phyloP scores from a whole-genome alignment of 371 early-diverging fungal genomes.

The Nematocida minor region DNA sequence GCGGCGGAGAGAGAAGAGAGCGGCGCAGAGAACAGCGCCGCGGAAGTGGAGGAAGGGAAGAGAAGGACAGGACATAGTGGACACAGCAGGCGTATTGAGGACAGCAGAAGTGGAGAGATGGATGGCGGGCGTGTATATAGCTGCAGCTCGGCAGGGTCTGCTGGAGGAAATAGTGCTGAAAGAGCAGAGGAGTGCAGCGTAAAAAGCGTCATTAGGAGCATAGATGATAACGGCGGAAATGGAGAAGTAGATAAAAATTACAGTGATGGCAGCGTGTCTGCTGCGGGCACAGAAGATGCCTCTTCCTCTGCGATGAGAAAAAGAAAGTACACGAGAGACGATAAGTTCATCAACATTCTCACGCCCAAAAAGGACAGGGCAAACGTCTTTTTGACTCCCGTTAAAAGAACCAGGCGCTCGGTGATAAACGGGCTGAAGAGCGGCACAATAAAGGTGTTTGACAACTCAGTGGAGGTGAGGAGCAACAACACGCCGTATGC shows the following conservation, averaged over 20 bases:
- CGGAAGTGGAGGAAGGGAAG: too few species aligned
- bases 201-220: not conserved
- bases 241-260: not conserved
- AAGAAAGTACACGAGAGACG: not conserved
- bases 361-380: conserved; percentile 17
- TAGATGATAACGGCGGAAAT: not conserved
- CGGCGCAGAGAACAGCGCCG: not conserved
- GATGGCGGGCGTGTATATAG: not conserved
- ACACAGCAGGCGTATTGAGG: too few species aligned
- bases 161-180: not conserved
- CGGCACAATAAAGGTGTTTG: conserved; percentile 22
- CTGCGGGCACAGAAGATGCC: not conserved
- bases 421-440: conserved; percentile 37
- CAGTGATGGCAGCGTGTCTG: not conserved
- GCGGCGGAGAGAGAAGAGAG: too few species aligned
- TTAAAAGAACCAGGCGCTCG: conserved; percentile 22
- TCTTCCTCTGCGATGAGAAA: not conserved
- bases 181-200: not conserved
- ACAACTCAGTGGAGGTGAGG: conserved; percentile 23
- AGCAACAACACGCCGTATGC: not conserved
- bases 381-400: conserved; percentile 35
- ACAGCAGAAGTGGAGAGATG: not conserved
- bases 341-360: conserved; percentile 30
- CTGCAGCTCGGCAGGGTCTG: not conserved
- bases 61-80: too few species aligned